Conservation (phyloP, 345 rosid genomes). For the Hypericum perforatum region DNA sequence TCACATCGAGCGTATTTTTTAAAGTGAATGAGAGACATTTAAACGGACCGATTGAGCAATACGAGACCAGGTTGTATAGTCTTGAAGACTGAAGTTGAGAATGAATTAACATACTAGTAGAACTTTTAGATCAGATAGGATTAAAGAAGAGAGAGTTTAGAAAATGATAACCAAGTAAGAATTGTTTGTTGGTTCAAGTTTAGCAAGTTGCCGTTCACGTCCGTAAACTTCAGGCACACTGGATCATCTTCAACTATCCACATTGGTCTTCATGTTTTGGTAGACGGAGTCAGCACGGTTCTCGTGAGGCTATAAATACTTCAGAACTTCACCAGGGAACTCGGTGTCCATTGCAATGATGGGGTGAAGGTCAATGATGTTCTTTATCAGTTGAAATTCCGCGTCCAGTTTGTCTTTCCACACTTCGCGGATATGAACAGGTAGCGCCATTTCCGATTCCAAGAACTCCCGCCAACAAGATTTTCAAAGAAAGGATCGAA, state of each 20-base stretch:
- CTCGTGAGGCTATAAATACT: slow-evolving; percentile 40
- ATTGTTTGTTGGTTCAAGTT: slow-evolving; percentile 45
- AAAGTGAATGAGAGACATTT: slow-evolving; percentile 58
- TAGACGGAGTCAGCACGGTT: slow-evolving; percentile 42
- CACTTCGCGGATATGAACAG: slow-evolving; percentile 56
- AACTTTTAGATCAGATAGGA: slow-evolving; percentile 20
- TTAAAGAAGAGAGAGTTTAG: slow-evolving; percentile 8
- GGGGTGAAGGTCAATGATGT: slow-evolving; percentile 45
- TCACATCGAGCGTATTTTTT: slow-evolving; percentile 62
- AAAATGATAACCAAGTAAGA: too few species aligned
- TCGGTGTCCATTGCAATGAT: slow-evolving; percentile 77
- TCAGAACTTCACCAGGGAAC: slow-evolving; percentile 60
- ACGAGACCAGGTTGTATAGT: slow-evolving; percentile 66
- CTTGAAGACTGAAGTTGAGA: slow-evolving; percentile 73
- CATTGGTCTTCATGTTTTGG: slow-evolving; percentile 50
- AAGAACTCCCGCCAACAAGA: too few species aligned
- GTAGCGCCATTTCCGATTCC: slow-evolving; percentile 33
- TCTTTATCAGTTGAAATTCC: slow-evolving; percentile 41
- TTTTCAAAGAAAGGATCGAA: background rate
- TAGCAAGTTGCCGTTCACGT: slow-evolving; percentile 56
- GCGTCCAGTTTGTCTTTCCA: slow-evolving; percentile 48
- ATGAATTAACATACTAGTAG: slow-evolving; percentile 42
- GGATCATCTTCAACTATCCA: slow-evolving; percentile 62
- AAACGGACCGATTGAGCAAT: slow-evolving; percentile 44
- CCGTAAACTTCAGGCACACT: slow-evolving; percentile 59